Conservation (phyloP, 768 basidiomycete genomes). For the Mycena rosella region DNA sequence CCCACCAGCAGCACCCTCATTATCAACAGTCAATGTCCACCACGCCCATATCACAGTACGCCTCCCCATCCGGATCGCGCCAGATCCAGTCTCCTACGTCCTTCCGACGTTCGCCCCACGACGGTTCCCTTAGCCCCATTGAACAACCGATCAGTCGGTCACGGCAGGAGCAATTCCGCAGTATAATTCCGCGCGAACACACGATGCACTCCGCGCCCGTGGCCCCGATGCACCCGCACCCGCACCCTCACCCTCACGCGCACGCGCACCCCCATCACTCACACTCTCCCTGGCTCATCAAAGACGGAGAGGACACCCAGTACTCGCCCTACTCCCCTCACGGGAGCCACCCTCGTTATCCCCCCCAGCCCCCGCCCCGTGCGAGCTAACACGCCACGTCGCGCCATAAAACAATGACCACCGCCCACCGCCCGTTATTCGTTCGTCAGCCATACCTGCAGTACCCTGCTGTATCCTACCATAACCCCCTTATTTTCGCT, state of each 20-base stretch:
- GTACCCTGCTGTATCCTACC: no score
- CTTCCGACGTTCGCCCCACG: conserved; percentile 11
- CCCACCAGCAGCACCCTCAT: conserved; percentile 22
- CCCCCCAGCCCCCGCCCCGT: not conserved
- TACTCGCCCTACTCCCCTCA: not conserved
- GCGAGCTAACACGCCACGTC: not conserved
- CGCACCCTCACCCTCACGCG: no score
- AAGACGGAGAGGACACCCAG: not conserved
- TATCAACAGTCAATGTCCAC: conserved; percentile 17
- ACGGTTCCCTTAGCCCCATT: conserved; percentile 27
- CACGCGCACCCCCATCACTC: not conserved
- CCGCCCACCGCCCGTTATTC: not conserved
- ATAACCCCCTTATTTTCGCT: no score
- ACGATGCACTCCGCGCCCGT: not conserved
- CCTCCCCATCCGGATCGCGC: conserved; percentile 24
- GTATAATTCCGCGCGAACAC: not conserved
- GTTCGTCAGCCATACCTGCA: no score
- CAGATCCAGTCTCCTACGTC: conserved; percentile 18
- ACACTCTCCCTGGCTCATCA: no score
- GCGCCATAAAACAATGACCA: not conserved
- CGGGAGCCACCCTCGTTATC: not conserved
- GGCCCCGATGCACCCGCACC: not conserved
- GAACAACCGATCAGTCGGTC: conserved; percentile 33
- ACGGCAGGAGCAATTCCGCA: conserved; percentile 27
- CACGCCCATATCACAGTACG: conserved; percentile 23